phyloP scores from a whole-genome alignment of 768 basidiomycete genomes.

The Hygrophorus russula region DNA sequence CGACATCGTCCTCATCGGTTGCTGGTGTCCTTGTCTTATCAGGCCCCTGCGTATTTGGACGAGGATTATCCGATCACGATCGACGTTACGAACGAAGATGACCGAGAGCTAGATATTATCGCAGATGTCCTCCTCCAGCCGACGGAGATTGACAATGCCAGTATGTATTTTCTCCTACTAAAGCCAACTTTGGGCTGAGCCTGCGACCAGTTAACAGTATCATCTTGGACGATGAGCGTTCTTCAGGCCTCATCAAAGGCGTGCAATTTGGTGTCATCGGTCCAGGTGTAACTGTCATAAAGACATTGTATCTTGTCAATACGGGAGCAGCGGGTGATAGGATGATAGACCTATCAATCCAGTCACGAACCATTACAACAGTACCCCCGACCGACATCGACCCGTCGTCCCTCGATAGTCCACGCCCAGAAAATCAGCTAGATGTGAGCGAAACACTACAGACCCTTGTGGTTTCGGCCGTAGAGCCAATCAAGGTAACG shows the following conservation, averaged over 20 bases:
- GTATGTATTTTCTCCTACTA: conserved; percentile 26
- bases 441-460: conserved; percentile 51
- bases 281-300: conserved; percentile 45
- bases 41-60: conserved; percentile 64
- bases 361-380: conserved; percentile 31
- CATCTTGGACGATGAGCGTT: conserved; percentile 47
- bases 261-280: conserved; percentile 52
- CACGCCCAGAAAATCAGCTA: conserved; percentile 13
- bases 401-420: conserved; percentile 9
- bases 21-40: conserved; percentile 42
- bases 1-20: conserved; percentile 53
- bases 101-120: conserved; percentile 51
- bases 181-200: background rate
- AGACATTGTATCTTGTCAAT: conserved; percentile 53
- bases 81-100: conserved; percentile 61
- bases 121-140: conserved; percentile 78
- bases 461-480: conserved; percentile 55
- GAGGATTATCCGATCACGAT: conserved; percentile 72
- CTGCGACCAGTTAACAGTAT: conserved; percentile 44
- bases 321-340: conserved; percentile 59
- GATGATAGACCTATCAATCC: conserved; percentile 72
- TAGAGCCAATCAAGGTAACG: conserved; percentile 45
- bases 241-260: conserved; percentile 65
- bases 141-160: conserved; percentile 58
- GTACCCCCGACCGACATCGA: conserved; percentile 12